Evolutionary conservation across 768 basidiomycete species (phyloP).

Genomic region (Termitomyces sp.): DNA sequence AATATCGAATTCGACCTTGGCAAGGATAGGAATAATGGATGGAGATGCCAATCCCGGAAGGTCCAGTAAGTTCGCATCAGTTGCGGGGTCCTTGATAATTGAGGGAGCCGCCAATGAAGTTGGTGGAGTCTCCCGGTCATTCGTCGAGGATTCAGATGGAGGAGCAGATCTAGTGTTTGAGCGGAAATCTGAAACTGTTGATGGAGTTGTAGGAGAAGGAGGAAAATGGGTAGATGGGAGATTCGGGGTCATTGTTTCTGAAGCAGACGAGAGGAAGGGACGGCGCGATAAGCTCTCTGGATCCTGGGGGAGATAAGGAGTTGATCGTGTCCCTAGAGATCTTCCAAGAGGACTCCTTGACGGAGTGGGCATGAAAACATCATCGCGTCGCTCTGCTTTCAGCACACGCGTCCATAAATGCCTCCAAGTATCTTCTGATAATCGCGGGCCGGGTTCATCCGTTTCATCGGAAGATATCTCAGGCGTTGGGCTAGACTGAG

Average conservation of each 20-base stretch:
- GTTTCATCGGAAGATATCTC: constrained; percentile 22
- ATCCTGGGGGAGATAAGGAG: constrained; percentile 33
- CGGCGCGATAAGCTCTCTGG: constrained; percentile 27
- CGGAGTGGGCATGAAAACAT: constrained; percentile 28
- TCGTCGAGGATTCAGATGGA: constrained; percentile 37
- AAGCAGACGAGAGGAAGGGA: constrained; percentile 40
- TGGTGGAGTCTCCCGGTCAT: constrained; percentile 49
- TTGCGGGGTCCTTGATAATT: constrained; percentile 25
- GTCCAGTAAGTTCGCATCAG: constrained; percentile 44
- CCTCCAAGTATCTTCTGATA: constrained; percentile 86
- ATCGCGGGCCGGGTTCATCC: constrained; percentile 67
- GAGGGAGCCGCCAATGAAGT: constrained; percentile 34
- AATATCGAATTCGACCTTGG: constrained; percentile 94
- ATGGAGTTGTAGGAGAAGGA: constrained; percentile 49
- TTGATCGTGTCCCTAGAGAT: constrained; percentile 35
- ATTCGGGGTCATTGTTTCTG: constrained; percentile 29
- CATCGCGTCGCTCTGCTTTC: constrained; percentile 51
- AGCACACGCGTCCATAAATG: constrained; percentile 76
- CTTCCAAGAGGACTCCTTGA: constrained; percentile 30
- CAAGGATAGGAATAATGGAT: constrained; percentile 76
- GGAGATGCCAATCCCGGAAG: constrained; percentile 61
- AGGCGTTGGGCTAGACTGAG: constrained; percentile 10
- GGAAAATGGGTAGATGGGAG: constrained; percentile 30
- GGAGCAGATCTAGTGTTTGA: constrained; percentile 43
- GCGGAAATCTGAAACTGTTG: constrained; percentile 43